Conservation (phyloP, 2,329 filamentous ascomycete genomes). For the Pseudopyrenochaeta lycopersici region DNA sequence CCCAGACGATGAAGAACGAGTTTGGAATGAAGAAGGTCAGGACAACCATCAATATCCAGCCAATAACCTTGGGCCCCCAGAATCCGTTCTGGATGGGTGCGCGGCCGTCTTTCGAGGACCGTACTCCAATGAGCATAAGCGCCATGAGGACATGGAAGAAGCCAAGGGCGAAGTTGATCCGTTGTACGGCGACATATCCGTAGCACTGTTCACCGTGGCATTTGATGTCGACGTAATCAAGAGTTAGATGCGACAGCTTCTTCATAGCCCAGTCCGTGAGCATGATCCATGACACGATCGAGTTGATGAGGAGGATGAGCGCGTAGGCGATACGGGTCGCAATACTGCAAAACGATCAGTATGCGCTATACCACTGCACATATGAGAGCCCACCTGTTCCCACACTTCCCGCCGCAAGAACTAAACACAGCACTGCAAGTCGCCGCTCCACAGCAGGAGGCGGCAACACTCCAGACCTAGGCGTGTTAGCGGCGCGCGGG, state of each 20-base stretch:
- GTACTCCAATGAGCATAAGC: constrained; percentile 84
- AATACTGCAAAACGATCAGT: constrained; percentile 67
- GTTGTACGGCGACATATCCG: constrained; percentile 94
- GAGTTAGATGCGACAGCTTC: constrained; percentile 88
- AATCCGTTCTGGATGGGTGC: constrained; percentile 96
- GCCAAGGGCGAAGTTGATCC: constrained; percentile 97
- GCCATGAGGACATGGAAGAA: constrained; percentile 91
- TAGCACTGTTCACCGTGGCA: constrained; percentile 90
- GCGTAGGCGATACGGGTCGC: constrained; percentile 97
- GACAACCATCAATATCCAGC: constrained; percentile 87
- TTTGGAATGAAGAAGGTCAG: constrained; percentile 96
- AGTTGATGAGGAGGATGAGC: constrained; percentile 93
- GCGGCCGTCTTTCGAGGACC: constrained; percentile 84
- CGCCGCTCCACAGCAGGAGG: constrained; percentile 94
- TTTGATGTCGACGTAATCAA: constrained; percentile 95
- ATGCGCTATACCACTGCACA: neutral
- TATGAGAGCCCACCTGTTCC: constrained; percentile 76
- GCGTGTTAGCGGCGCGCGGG: constrained; percentile 32
- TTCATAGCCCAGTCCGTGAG: constrained; percentile 98
- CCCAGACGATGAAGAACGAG: constrained; percentile 92
- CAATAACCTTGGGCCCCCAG: constrained; percentile 95
- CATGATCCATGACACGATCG: constrained; percentile 98
- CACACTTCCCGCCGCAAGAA: constrained; percentile 88
- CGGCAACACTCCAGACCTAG: constrained; percentile 78
- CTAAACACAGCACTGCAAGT: constrained; percentile 96